Evolutionary conservation across 2,329 filamentous ascomycete genomes (phyloP).

Genomic region (Colletotrichum siamense): DNA sequence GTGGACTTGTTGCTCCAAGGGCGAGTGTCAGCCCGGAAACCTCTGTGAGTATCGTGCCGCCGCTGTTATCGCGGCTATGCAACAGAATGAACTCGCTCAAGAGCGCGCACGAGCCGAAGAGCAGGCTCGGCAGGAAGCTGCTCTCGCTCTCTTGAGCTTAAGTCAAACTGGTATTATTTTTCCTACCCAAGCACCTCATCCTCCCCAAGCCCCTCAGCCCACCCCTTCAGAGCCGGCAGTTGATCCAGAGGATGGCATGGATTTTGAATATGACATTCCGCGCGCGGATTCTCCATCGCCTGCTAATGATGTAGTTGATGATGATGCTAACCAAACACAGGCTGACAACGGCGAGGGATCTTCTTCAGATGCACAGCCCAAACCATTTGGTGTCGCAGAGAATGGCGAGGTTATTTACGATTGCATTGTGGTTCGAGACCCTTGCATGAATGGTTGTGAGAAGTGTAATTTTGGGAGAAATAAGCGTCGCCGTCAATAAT

Average conservation of each 20-base stretch:
- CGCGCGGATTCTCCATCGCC: not conserved
- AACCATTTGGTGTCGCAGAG: not conserved
- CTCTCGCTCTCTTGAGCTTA: not conserved
- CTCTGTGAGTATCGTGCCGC: not conserved
- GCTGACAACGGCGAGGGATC: not conserved
- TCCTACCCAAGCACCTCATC: not conserved
- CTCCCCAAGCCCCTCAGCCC: not conserved
- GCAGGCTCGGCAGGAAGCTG: not conserved
- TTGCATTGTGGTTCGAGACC: not conserved
- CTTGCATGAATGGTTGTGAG: not conserved
- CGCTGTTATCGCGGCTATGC: not conserved
- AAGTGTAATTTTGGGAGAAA: not conserved
- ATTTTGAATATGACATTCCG: not conserved
- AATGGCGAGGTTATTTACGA: not conserved
- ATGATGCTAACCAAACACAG: not conserved
- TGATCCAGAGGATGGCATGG: not conserved
- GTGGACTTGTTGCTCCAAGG: conserved; percentile 1
- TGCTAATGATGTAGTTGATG: not conserved
- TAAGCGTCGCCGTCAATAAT: not conserved
- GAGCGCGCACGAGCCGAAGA: not conserved
- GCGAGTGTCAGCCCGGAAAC: not conserved
- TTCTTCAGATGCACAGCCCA: not conserved
- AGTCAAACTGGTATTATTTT: not conserved
- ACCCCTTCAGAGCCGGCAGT: not conserved
- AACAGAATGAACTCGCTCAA: not conserved